These are phyloP conservation scores for Saccharomycopsis babjevae DNA, from an alignment of 805 yeast species.

Conservation along the genomic window DNA sequence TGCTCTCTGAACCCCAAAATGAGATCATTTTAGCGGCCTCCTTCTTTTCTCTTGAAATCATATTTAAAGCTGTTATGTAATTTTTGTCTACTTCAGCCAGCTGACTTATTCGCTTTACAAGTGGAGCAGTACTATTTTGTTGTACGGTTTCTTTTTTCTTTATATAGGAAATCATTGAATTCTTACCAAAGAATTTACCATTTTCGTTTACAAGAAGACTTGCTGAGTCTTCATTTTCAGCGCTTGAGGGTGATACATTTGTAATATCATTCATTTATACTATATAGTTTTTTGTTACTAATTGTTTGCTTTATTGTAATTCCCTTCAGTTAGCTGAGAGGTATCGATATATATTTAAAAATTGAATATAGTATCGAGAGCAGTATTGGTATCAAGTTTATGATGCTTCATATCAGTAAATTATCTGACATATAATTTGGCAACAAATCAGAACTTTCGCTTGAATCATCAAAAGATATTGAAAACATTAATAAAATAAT, in stretches of 20 bases:
- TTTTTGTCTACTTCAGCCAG: conserved; percentile 94
- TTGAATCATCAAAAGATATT: neutral
- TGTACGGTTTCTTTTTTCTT: conserved; percentile 42
- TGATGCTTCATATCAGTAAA: too few relatives aligned
- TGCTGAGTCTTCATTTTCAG: neutral
- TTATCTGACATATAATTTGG: too few relatives aligned
- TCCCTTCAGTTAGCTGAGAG: neutral
- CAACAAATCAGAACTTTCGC: too few relatives aligned
- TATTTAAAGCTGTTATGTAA: conserved; percentile 87
- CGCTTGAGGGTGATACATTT: neutral
- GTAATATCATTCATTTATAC: neutral
- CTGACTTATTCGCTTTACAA: conserved; percentile 83
- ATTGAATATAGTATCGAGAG: too few relatives aligned
- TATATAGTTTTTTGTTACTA: neutral
- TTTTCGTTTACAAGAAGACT: conserved; percentile 25
- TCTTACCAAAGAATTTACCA: conserved; percentile 55
- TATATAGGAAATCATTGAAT: conserved; percentile 52
- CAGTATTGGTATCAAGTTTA: too few relatives aligned
- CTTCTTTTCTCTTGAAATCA: conserved; percentile 87
- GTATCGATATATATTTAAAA: too few relatives aligned
- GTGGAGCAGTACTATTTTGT: conserved; percentile 53
- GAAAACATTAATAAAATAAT: neutral
- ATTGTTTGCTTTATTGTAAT: neutral
- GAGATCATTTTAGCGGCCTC: conserved; percentile 96
- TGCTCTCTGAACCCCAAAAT: conserved; percentile 96